Evolutionary conservation across 2,329 filamentous ascomycete genomes (phyloP), one percentile per base, ranked within the genome.

Genomic region (Simplicillium sp.): DNA sequence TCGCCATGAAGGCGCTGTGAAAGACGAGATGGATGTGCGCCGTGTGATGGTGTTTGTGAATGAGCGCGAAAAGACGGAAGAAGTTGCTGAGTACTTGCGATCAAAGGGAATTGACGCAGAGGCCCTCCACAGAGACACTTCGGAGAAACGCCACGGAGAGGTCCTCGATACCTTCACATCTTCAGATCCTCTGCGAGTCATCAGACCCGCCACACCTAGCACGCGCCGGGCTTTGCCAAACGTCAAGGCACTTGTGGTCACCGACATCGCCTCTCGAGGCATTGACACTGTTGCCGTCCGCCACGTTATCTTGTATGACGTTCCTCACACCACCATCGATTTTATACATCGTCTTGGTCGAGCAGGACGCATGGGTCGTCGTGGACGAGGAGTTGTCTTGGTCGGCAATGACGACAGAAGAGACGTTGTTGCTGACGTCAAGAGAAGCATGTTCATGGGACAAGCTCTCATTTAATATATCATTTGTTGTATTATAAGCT

Each of bases 251-350:
- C 77, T 98, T 32, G 90, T 98, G 3, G 92, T 88, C 11, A 98
- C 92, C 1, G 92, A 98, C 60, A 66, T 98, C 43, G 87, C 87
- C 4, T 95, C 88, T 6, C 71, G 92, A 50, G 92, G 92, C 47
- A 95, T 98, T 52, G 92, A 98, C 60, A 98, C 92, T 0, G 65
- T 96, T 25, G 84, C 87, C 14, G 90, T 97, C 14, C 77, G 86
- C 43, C 87, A 94, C 50, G 92, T 98, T 39, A 82, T 98, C 41
- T 66, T 98, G 18, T 97, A 95, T 60, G 88, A 98, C 58, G 90
- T 98, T n/a, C 92, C 92, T 4, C 90, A 97, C 57, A 94, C 87
- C 0, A 94, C 88, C 0, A 94, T 98, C 45, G 94, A 98, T 61
- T 98, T 98, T 54, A 96, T 98, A 54, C 94, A 98, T 62, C 83